Percentiles rank a stretch among this genome's conserved stretches.
Evolutionary conservation across 2,329 filamentous ascomycete genomes (phyloP).

Genomic region (Sarocladiaceae sp.): DNA sequence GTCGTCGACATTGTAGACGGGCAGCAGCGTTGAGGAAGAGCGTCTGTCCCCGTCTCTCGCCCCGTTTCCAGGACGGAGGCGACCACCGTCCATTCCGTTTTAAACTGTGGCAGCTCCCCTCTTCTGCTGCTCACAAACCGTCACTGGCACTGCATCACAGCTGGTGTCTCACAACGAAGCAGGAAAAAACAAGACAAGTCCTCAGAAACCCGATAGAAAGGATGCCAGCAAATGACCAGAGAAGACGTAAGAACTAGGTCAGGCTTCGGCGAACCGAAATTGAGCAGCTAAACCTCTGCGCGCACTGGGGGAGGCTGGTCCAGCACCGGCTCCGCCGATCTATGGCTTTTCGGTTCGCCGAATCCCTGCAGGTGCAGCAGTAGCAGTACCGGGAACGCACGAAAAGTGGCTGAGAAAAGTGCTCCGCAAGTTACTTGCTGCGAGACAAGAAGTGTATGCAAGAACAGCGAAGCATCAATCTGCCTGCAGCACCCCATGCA

Average conservation of each 20-base stretch:
- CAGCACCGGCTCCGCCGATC: slow-evolving; percentile 8
- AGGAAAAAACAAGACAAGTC: not conserved
- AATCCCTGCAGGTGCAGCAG: slow-evolving; percentile 1
- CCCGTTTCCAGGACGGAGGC: not conserved
- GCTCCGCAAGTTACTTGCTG: not conserved
- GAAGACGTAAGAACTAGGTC: not conserved
- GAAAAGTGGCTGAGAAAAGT: not conserved
- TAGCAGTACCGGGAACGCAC: not conserved
- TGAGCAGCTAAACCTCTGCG: not conserved
- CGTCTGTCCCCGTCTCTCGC: not conserved
- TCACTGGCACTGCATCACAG: not conserved
- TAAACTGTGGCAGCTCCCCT: not conserved
- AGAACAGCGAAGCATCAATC: slow-evolving; percentile 1
- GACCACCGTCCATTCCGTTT: slow-evolving; percentile 6
- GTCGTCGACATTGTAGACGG: slow-evolving; percentile 13
- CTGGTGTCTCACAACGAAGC: not conserved
- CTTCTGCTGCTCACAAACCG: not conserved
- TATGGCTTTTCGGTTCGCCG: not conserved
- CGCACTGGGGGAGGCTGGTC: slow-evolving; percentile 8
- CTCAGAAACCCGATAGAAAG: not conserved
- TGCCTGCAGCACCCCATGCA: not conserved
- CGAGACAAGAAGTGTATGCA: slow-evolving; percentile 3
- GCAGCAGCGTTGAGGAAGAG: slow-evolving; percentile 5
- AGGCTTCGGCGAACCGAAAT: not conserved
- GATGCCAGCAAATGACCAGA: not conserved